These are phyloP conservation scores for Phoenix dactylifera DNA, from an alignment of 176 grass and related monocot genomes.

Conservation along the genomic window DNA sequence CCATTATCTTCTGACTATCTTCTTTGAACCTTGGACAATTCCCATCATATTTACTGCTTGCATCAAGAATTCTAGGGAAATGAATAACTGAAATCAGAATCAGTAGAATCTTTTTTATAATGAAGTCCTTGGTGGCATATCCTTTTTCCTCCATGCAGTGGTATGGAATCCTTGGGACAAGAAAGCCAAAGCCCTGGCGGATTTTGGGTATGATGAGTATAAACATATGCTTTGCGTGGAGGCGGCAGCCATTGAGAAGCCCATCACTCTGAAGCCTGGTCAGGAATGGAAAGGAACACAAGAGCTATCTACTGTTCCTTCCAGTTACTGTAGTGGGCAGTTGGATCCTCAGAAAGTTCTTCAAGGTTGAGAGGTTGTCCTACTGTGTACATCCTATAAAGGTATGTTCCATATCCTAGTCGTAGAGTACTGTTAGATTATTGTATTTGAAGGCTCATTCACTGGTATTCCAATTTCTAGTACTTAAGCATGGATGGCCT, in stretches of 20 bases:
- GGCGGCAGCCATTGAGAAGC: constrained; percentile 57
- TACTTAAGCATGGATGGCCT: no score
- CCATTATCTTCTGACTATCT: no score
- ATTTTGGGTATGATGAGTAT: constrained; percentile 74
- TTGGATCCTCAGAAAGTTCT: constrained; percentile 54
- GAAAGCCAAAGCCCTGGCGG: constrained; percentile 65
- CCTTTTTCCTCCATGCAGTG: constrained; percentile 29
- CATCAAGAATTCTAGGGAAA: no score
- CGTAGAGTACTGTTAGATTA: no score
- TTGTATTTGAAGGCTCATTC: no score
- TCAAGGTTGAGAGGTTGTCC: constrained; percentile 6
- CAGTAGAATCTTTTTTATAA: constrained; percentile 11
- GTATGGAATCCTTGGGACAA: constrained; percentile 96
- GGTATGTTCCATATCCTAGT: background rate
- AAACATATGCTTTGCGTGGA: constrained; percentile 77
- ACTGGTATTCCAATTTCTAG: no score
- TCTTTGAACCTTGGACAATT: no score
- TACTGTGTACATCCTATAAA: background rate
- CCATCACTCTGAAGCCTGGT: constrained; percentile 63
- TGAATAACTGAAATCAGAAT: no score
- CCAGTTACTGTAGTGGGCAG: constrained; percentile 77
- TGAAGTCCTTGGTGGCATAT: background rate
- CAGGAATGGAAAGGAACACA: constrained; percentile 81
- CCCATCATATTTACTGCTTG: no score
- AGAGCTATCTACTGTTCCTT: constrained; percentile 50